phyloP scores from a whole-genome alignment of 257 asterid species.

The Plantago ovata region DNA sequence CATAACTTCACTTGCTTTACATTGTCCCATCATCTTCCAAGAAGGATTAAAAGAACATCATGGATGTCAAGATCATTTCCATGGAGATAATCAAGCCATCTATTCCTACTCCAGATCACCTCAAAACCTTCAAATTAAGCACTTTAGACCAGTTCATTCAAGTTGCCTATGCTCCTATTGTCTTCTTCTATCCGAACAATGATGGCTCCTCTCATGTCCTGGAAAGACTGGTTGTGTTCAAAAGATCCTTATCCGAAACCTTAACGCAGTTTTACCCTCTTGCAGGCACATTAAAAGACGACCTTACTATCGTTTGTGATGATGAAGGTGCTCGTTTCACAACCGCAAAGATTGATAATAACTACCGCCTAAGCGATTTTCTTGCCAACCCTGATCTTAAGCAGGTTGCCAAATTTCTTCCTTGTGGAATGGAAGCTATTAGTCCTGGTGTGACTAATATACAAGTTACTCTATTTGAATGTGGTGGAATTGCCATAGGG shows the following conservation, averaged over 20 bases:
- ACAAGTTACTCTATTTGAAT: conserved; percentile 48
- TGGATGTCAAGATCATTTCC: conserved; percentile 46
- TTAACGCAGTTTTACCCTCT: conserved; percentile 54
- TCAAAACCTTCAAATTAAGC: conserved; percentile 43
- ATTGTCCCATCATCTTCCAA: neutral
- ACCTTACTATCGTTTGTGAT: conserved; percentile 52
- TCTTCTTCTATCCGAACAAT: conserved; percentile 47
- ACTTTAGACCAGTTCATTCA: conserved; percentile 69
- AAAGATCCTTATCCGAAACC: conserved; percentile 49
- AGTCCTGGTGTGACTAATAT: conserved; percentile 44
- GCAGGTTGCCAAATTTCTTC: conserved; percentile 37
- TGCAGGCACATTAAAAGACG: conserved; percentile 59
- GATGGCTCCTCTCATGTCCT: conserved; percentile 16
- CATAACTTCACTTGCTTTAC: neutral
- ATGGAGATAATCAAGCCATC: conserved; percentile 50
- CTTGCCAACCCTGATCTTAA: conserved; percentile 46
- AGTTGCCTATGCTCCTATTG: conserved; percentile 66
- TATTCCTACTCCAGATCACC: conserved; percentile 63
- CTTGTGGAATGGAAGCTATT: conserved; percentile 32
- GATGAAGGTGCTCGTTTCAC: conserved; percentile 59
- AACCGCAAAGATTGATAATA: conserved; percentile 31
- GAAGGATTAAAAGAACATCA: conserved; percentile 10
- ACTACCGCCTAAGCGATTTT: conserved; percentile 27
- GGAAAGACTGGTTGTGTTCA: conserved; percentile 34
- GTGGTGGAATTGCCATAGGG: conserved; percentile 79